A percentile compares a stretch with the other conserved stretches of the same genome.
These are phyloP conservation scores for Blakeslea trispora DNA, from an alignment of 371 early-diverging fungal species.

Conservation along the genomic window DNA sequence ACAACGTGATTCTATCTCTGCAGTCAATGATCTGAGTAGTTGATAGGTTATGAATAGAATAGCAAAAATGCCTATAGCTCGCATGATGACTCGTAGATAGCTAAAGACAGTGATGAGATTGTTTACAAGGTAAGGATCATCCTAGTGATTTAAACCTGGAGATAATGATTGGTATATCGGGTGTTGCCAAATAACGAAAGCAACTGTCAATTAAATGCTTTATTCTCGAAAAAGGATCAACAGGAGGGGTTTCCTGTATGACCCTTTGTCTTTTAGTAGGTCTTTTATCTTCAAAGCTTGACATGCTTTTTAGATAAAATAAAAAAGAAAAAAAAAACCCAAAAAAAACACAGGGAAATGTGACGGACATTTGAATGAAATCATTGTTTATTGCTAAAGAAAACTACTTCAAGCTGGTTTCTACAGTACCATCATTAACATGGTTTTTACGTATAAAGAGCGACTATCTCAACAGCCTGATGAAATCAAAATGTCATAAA, in stretches of 20 bases:
- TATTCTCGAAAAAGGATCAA: neutral
- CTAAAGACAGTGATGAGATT: too few species aligned
- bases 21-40: neutral
- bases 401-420: too few species aligned
- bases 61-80: neutral
- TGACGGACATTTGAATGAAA: too few species aligned
- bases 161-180: constrained; percentile 13
- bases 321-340: too few species aligned
- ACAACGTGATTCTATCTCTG: constrained; percentile 1
- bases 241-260: neutral
- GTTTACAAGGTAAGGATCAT: too few species aligned
- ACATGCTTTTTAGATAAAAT: too few species aligned
- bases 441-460: too few species aligned
- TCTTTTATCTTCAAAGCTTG: neutral
- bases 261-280: neutral
- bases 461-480: too few species aligned
- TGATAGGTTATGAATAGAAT: neutral
- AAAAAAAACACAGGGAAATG: too few species aligned
- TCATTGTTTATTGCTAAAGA: too few species aligned
- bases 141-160: constrained; percentile 1
- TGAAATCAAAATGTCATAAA: too few species aligned
- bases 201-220: neutral
- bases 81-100: constrained; percentile 1
- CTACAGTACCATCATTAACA: too few species aligned
- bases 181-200: neutral